Percentiles rank a stretch among this genome's conserved stretches.
Evolutionary conservation across 495 filamentous ascomycete species (phyloP).

Genomic region (Podospora fimiseda): DNA sequence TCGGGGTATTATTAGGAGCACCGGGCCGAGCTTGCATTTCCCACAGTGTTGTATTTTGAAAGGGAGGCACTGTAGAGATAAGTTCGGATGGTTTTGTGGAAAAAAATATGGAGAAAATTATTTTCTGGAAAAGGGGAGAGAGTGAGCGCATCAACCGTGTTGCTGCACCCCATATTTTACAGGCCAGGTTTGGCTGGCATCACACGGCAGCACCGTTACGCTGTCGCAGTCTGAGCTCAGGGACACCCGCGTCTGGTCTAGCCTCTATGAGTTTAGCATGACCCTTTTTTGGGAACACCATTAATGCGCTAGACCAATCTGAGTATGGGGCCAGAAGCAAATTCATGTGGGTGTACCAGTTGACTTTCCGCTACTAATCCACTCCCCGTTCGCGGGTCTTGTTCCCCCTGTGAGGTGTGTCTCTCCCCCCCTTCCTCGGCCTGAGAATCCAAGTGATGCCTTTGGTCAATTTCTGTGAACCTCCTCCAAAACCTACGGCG

Average conservation of each 20-base stretch:
- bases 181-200: slow-evolving; percentile 8
- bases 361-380: slow-evolving; percentile 8
- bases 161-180: slow-evolving; percentile 18
- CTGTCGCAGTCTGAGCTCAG: slow-evolving; percentile 8
- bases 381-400: slow-evolving; percentile 16
- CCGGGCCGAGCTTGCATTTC: background rate
- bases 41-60: background rate
- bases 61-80: too few relatives aligned
- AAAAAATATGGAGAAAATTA: too few relatives aligned
- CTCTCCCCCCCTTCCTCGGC: slow-evolving; percentile 20
- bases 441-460: slow-evolving; percentile 4
- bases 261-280: slow-evolving; percentile 7
- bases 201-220: slow-evolving; percentile 15
- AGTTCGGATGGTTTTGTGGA: too few relatives aligned
- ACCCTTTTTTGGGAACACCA: slow-evolving; percentile 16
- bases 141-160: slow-evolving; percentile 1
- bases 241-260: slow-evolving; percentile 12
- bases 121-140: slow-evolving; percentile 24
- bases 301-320: background rate
- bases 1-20: slow-evolving; percentile 1
- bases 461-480: background rate
- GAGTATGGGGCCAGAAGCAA: slow-evolving; percentile 2
- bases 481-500: too few relatives aligned
- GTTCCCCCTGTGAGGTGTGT: slow-evolving; percentile 5
- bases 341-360: slow-evolving; percentile 5